phyloP scores from a whole-genome alignment of 1,284 basidiomycete genomes.

The Phylloboletellus chloephorus region DNA sequence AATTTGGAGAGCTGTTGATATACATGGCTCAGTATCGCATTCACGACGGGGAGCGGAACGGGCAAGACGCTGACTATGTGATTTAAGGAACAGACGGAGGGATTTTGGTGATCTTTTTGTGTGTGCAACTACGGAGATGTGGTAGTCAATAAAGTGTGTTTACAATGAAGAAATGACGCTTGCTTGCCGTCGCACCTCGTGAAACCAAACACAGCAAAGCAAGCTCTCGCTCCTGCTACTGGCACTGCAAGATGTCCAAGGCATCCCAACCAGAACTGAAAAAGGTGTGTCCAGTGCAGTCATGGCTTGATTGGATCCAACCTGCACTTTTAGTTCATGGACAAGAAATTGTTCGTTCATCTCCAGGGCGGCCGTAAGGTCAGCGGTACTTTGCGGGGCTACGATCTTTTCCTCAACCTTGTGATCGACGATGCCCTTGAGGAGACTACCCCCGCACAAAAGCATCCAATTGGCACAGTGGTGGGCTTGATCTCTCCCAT shows the following conservation, averaged over 20 bases:
- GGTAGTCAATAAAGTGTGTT: background rate
- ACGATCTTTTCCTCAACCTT: conserved; percentile 98
- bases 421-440: conserved; percentile 95
- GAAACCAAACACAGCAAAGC: conserved; percentile 34
- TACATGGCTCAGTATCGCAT: conserved; percentile 12
- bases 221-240: conserved; percentile 22
- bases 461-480: conserved; percentile 84
- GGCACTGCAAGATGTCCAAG: conserved; percentile 64
- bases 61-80: conserved; percentile 15
- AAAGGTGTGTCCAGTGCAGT: conserved; percentile 54
- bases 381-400: conserved; percentile 92
- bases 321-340: conserved; percentile 79
- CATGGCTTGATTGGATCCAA: conserved; percentile 7
- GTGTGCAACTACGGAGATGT: background rate
- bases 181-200: conserved; percentile 3
- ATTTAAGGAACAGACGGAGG: conserved; percentile 33
- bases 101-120: background rate
- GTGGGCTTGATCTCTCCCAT: conserved; percentile 46
- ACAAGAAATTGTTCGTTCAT: conserved; percentile 94
- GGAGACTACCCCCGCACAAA: conserved; percentile 86
- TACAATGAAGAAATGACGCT: too few relatives aligned
- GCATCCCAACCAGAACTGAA: conserved; percentile 91
- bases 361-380: conserved; percentile 96
- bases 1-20: conserved; percentile 9
- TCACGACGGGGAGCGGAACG: conserved; percentile 1